Base-by-base conservation (phyloP, 2,329 filamentous ascomycete genomes). In the Neofusicoccum kwambonambiense region DNA sequence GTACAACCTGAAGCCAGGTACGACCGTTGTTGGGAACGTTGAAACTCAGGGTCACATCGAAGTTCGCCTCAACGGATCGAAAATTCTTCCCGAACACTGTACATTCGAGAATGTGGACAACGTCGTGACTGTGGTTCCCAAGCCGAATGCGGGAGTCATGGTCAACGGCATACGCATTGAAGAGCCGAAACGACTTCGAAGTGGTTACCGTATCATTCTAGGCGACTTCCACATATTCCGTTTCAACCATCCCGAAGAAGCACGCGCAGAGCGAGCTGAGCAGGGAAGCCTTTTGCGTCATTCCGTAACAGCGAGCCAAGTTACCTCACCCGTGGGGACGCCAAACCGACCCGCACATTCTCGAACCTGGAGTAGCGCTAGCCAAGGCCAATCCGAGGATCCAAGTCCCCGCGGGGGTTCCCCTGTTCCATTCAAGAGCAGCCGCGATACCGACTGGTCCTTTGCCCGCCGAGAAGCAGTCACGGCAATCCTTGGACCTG, bases 201-300 rank as follows among this genome's bases (percentile, higher is more conserved):
- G 93, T 72, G 95, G 95, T 5, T 97, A 93, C 75, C 90, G 95
- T 67, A 91, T 99, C 62, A 99, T 99, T 68, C 83, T 99, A 9
- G 95, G 95, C 45, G 95, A 99, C 77, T 99, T 99, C 71, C 95
- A 99, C 76, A 99, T 99, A 67, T 98, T 99, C 80, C 86, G 95
- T 64, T 99, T 99, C 82, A 99, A 98, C 72, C 93, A 99, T 74
- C 95, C 95, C 0, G 90, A 97, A 83, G 95, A 99, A 79, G 95
- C 95, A 35, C 89, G 92, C 65, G 94, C 93, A 3, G 95, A 99
- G 79, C 84, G 95, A 63, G 93, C 92, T 12, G 92, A 97, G 68
- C 76, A 78, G n/a, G 78, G 79, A 15, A 97, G 92, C 73, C 81
- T 96, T 19, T 82, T 99, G 65, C 89, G 94, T 51, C 94, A 98